phyloP scores from a whole-genome alignment of 1,284 basidiomycete species.

The Ganoderma sinense region DNA sequence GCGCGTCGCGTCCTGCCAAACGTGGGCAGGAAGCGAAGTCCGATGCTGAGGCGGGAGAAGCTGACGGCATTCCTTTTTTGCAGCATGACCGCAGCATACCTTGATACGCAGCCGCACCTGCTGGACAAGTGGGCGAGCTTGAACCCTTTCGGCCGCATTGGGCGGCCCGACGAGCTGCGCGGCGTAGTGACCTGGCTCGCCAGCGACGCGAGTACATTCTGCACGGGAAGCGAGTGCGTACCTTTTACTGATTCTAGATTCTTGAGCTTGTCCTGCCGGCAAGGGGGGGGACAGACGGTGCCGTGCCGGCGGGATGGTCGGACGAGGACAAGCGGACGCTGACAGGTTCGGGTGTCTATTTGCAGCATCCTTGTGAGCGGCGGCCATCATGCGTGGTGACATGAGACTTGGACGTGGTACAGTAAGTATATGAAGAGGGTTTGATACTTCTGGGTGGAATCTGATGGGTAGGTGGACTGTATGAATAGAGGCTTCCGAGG shows the following conservation, averaged over 20 bases:
- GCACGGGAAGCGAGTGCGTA: conserved; percentile 79
- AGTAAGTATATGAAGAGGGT: neutral
- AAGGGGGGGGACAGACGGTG: neutral
- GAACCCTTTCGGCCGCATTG: conserved; percentile 81
- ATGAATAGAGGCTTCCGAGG: neutral
- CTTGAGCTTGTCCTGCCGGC: neutral
- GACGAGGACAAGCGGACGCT: conserved; percentile 5
- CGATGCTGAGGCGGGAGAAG: neutral
- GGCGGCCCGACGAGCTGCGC: conserved; percentile 78
- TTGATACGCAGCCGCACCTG: conserved; percentile 75
- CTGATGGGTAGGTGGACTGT: neutral
- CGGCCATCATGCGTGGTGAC: conserved; percentile 75
- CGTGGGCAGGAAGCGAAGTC: neutral
- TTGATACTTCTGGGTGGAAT: neutral
- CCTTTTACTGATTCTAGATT: neutral
- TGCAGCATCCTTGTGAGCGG: conserved; percentile 74
- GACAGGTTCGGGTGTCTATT: conserved; percentile 22
- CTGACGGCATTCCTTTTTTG: neutral
- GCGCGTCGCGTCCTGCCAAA: neutral
- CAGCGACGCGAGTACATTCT: conserved; percentile 79
- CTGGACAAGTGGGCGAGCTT: conserved; percentile 75
- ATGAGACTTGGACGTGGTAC: conserved; percentile 8
- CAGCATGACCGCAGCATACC: conserved; percentile 82
- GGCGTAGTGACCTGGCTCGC: conserved; percentile 86
- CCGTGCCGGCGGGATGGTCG: neutral